These are phyloP conservation scores for Ilyonectria robusta DNA, from an alignment of 2,329 filamentous ascomycete species.

Conservation along the genomic window DNA sequence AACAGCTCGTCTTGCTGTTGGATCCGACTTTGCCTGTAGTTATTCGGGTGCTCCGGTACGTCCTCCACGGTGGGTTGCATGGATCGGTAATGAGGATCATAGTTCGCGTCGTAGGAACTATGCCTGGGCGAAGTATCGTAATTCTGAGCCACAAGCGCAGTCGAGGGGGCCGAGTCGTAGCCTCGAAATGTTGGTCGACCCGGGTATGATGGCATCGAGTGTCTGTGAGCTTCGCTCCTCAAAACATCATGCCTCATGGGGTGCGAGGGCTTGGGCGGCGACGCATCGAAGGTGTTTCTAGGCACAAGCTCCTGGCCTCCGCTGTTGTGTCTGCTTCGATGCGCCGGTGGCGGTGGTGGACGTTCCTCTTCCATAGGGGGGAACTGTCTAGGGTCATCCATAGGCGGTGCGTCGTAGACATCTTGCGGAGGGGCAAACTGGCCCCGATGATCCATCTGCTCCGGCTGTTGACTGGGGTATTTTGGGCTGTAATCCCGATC, in stretches of 20 bases:
- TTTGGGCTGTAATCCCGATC: slow-evolving; percentile 56
- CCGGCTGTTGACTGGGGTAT: slow-evolving; percentile 49
- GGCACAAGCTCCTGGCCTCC: slow-evolving; percentile 59
- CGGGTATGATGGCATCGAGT: slow-evolving; percentile 65
- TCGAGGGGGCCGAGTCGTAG: slow-evolving; percentile 63
- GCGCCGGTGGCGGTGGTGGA: slow-evolving; percentile 71
- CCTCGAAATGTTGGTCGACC: slow-evolving; percentile 68
- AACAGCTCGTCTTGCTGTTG: slow-evolving; percentile 57
- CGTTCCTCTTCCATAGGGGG: slow-evolving; percentile 59
- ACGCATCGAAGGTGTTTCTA: slow-evolving; percentile 58
- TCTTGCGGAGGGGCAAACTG: slow-evolving; percentile 54
- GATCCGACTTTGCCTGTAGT: slow-evolving; percentile 44
- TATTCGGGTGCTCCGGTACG: slow-evolving; percentile 64
- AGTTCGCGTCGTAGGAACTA: slow-evolving; percentile 65
- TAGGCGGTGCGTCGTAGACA: slow-evolving; percentile 49
- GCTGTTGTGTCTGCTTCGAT: slow-evolving; percentile 64
- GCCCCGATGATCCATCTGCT: slow-evolving; percentile 56
- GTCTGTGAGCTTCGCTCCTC: slow-evolving; percentile 69
- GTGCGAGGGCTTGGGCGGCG: slow-evolving; percentile 59
- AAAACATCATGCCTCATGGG: slow-evolving; percentile 73
- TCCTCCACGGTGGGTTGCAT: slow-evolving; percentile 77
- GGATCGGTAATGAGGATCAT: slow-evolving; percentile 62
- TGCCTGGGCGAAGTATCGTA: slow-evolving; percentile 61
- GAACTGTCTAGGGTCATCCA: slow-evolving; percentile 52
- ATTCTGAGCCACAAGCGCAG: slow-evolving; percentile 46